phyloP scores from a whole-genome alignment of 2,329 filamentous ascomycete genomes.

The Fusarium sp. region DNA sequence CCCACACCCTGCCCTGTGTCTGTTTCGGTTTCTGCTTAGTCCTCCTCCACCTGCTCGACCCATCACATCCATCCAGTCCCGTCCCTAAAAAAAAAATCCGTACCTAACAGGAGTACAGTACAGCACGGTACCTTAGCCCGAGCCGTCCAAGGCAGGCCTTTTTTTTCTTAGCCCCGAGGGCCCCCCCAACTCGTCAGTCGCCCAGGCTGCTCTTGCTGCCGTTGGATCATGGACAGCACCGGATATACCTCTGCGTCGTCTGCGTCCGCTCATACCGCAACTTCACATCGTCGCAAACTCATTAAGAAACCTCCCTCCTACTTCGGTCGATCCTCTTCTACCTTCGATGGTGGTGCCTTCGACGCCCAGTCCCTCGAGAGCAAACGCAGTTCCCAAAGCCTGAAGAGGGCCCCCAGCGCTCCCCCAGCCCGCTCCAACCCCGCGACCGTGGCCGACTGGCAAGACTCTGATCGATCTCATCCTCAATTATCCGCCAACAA shows the following conservation, averaged over 20 bases:
- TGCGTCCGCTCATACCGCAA: slow-evolving; percentile 55
- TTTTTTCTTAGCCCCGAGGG: slow-evolving; percentile 42
- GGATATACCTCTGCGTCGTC: slow-evolving; percentile 49
- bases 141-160: slow-evolving; percentile 43
- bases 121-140: slow-evolving; percentile 13
- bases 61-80: slow-evolving; percentile 29
- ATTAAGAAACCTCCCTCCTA: slow-evolving; percentile 70
- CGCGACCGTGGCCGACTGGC: slow-evolving; percentile 63
- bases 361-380: slow-evolving; percentile 69
- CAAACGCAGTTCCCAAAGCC: slow-evolving; percentile 72
- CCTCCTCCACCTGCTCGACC: slow-evolving; percentile 42
- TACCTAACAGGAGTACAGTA: slow-evolving; percentile 35
- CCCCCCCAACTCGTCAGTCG: slow-evolving; percentile 23
- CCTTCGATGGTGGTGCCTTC: slow-evolving; percentile 61
- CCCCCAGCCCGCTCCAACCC: slow-evolving; percentile 61
- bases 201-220: slow-evolving; percentile 42
- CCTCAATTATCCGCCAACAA: slow-evolving; percentile 54
- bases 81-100: slow-evolving; percentile 32
- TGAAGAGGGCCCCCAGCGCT: slow-evolving; percentile 70
- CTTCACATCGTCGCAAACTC: slow-evolving; percentile 68
- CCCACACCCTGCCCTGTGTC: slow-evolving; percentile 38
- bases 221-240: slow-evolving; percentile 61
- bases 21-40: slow-evolving; percentile 29
- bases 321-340: slow-evolving; percentile 60
- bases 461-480: slow-evolving; percentile 48